Conservation (phyloP, 2,329 filamentous ascomycete genomes). For the Stromatinia cepivora region DNA sequence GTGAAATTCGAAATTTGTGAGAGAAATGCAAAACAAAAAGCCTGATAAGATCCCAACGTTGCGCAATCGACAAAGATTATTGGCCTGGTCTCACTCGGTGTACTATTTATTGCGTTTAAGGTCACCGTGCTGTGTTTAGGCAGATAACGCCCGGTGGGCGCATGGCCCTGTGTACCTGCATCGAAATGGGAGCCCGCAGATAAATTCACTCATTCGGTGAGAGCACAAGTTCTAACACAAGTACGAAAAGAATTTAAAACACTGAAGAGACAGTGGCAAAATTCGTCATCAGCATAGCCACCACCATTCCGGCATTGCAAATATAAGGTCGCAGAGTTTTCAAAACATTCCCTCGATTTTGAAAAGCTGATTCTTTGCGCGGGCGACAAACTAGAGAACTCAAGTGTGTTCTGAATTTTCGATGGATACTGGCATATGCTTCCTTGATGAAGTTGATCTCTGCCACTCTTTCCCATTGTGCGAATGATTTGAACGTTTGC, state of each 20-base stretch:
- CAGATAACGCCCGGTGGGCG: constrained; percentile 3
- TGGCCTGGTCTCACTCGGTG: constrained; percentile 12
- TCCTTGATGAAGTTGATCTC: neutral
- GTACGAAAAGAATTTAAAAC: neutral
- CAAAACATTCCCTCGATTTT: neutral
- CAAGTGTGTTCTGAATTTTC: neutral
- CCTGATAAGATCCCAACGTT: neutral
- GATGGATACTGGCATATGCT: constrained; percentile 8
- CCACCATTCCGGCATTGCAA: neutral
- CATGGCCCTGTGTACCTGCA: constrained; percentile 4
- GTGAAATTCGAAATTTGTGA: neutral
- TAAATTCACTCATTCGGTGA: constrained; percentile 6
- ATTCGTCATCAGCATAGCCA: constrained; percentile 3
- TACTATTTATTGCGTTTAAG: neutral
- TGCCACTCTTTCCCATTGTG: constrained; percentile 1
- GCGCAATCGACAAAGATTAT: neutral
- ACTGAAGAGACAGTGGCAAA: constrained; percentile 4
- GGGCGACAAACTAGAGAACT: neutral
- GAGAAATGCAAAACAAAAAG: neutral
- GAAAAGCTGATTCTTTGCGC: neutral
- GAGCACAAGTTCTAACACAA: neutral
- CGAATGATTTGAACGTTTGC: neutral
- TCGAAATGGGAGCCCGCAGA: constrained; percentile 3
- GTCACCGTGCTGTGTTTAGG: neutral
- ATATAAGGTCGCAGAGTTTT: neutral